These are phyloP conservation scores for Thuja plicata DNA, from an alignment of 83 land plant species.

Conservation along the genomic window DNA sequence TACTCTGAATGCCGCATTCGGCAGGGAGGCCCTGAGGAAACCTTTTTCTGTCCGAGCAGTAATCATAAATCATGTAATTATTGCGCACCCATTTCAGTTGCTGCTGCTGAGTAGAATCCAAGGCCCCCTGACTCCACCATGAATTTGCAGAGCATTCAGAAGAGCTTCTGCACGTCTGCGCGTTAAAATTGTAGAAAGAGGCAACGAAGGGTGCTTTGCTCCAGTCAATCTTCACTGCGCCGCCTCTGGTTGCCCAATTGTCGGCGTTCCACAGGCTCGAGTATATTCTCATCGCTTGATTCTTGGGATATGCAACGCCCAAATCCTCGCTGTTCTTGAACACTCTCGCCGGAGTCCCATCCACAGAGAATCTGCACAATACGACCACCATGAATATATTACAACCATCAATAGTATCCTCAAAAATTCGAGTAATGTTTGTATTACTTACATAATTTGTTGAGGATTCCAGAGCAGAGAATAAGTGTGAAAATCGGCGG, in stretches of 20 bases:
- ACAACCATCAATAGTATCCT: too few species aligned
- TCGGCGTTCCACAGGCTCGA: slow-evolving; percentile 45
- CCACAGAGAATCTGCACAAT: slow-evolving; percentile 35
- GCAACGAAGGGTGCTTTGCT: slow-evolving; percentile 24
- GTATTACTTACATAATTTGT: slow-evolving; percentile 17
- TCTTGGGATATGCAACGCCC: slow-evolving; percentile 35
- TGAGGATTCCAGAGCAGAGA: slow-evolving; percentile 25
- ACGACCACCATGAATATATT: too few species aligned
- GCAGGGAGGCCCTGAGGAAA: background rate
- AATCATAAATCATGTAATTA: background rate
- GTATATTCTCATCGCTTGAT: slow-evolving; percentile 34
- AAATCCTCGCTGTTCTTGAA: slow-evolving; percentile 29
- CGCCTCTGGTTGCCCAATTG: slow-evolving; percentile 41
- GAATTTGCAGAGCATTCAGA: background rate
- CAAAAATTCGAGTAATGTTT: too few species aligned
- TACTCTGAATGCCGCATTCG: background rate
- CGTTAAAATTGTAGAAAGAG: slow-evolving; percentile 15
- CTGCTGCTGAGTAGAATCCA: background rate
- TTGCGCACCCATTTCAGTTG: background rate
- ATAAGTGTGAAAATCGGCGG: slow-evolving; percentile 27
- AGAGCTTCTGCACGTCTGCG: background rate
- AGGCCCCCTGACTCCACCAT: background rate
- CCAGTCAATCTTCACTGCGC: slow-evolving; percentile 31
- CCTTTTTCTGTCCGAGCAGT: background rate
- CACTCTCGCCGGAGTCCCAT: slow-evolving; percentile 32